phyloP scores from a whole-genome alignment of 139 green algal genomes.

The Picochlorum costavermella region DNA sequence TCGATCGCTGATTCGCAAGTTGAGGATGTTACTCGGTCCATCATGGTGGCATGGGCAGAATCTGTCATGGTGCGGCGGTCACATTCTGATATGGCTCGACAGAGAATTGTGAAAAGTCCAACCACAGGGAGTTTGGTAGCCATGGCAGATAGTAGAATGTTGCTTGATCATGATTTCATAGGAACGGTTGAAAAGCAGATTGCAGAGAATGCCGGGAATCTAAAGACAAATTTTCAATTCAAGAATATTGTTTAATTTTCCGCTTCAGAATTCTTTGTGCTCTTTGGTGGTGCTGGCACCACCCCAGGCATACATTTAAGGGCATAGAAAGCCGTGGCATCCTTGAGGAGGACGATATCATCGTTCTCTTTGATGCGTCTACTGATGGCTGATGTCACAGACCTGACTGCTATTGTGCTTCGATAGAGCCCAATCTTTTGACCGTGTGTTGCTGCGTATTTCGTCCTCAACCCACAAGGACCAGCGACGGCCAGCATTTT shows the following conservation, averaged over 20 bases:
- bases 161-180: no score
- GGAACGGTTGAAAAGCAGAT: no score
- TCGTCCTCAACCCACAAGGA: not conserved
- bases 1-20: conserved; percentile 31
- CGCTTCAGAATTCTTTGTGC: not conserved
- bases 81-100: not conserved
- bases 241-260: no score
- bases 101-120: no score
- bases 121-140: no score
- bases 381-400: not conserved
- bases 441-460: not conserved
- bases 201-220: no score
- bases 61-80: conserved; percentile 15
- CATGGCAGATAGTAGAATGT: no score
- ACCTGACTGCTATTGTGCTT: not conserved
- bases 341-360: conserved; percentile 2
- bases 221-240: no score
- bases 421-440: not conserved
- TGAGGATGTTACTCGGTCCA: conserved; percentile 33
- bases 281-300: not conserved
- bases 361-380: not conserved
- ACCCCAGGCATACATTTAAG: conserved; percentile 13
- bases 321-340: not conserved
- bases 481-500: not conserved
- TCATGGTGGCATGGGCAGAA: conserved; percentile 73